A percentile compares a stretch with the other conserved stretches of the same genome.
phyloP scores from a whole-genome alignment of 2,329 filamentous ascomycete genomes.

The Trichophyton simii region DNA sequence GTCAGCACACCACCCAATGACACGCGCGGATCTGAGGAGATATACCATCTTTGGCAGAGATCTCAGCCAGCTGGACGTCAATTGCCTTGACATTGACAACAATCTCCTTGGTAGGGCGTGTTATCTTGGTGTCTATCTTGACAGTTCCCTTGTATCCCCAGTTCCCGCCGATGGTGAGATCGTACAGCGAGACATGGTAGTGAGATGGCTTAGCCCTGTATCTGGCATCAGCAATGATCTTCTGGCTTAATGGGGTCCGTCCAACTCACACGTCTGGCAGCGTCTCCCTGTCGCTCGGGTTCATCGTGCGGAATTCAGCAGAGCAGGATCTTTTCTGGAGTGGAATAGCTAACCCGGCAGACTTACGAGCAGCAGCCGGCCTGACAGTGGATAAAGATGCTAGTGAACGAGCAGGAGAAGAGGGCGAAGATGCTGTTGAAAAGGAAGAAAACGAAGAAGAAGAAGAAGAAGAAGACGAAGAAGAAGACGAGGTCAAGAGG shows the following conservation, averaged over 20 bases:
- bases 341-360: constrained; percentile 11
- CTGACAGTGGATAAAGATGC: constrained; percentile 10
- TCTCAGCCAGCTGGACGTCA: constrained; percentile 51
- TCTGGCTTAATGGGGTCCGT: not conserved
- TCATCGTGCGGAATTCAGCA: constrained; percentile 32
- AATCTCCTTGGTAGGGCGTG: constrained; percentile 60
- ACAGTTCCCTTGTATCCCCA: constrained; percentile 83
- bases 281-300: constrained; percentile 32
- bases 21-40: not conserved
- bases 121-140: constrained; percentile 63
- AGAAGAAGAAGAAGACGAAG: not conserved
- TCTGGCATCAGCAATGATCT: not conserved
- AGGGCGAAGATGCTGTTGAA: constrained; percentile 12
- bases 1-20: not conserved
- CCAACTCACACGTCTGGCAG: constrained; percentile 33
- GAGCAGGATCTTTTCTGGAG: constrained; percentile 27
- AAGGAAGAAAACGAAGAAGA: constrained; percentile 2
- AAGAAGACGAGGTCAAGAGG: constrained; percentile 4
- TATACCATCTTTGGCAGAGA: constrained; percentile 26
- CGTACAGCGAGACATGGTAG: constrained; percentile 70
- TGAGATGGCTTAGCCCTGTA: constrained; percentile 65
- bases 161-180: constrained; percentile 56
- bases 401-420: constrained; percentile 10
- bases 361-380: constrained; percentile 9
- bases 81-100: constrained; percentile 78